Conservation (phyloP, 352 stramenopile species). For the Phytophthora macrochlamydospora region DNA sequence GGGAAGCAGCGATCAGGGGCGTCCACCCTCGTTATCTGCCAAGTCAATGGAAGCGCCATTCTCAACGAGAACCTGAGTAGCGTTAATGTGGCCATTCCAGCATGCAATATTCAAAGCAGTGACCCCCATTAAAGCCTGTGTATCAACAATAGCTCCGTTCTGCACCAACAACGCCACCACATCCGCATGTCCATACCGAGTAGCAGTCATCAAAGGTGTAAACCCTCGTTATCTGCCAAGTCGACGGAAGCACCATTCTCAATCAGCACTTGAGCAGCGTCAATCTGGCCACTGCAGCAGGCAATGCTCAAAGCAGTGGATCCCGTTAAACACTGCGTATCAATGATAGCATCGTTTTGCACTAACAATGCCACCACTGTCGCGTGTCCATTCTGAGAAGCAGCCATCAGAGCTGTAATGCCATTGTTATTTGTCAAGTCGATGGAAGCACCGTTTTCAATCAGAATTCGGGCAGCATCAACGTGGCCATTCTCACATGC, state of each 20-base stretch:
- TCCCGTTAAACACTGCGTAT: neutral
- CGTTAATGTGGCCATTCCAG: neutral
- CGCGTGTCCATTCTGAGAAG: neutral
- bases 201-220: constrained; percentile 9
- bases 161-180: constrained; percentile 2
- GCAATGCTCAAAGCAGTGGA: neutral
- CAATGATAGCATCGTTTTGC: neutral
- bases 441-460: constrained; percentile 5
- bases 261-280: neutral
- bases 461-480: neutral
- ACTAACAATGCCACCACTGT: neutral
- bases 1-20: too few relatives aligned
- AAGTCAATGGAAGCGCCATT: neutral
- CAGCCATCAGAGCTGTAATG: constrained; percentile 9
- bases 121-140: neutral
- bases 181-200: constrained; percentile 1
- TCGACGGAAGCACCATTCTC: neutral
- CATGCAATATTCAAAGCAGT: neutral
- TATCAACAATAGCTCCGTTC: neutral
- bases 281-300: neutral
- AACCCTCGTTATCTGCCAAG: constrained; percentile 4
- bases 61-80: too few relatives aligned
- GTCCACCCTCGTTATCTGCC: too few relatives aligned
- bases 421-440: constrained; percentile 10
- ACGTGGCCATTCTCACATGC: constrained; percentile 13